Percentiles rank a stretch among this genome's conserved stretches.
Conservation (phyloP, 2,329 filamentous ascomycete species). For the Fusarium sp. region DNA sequence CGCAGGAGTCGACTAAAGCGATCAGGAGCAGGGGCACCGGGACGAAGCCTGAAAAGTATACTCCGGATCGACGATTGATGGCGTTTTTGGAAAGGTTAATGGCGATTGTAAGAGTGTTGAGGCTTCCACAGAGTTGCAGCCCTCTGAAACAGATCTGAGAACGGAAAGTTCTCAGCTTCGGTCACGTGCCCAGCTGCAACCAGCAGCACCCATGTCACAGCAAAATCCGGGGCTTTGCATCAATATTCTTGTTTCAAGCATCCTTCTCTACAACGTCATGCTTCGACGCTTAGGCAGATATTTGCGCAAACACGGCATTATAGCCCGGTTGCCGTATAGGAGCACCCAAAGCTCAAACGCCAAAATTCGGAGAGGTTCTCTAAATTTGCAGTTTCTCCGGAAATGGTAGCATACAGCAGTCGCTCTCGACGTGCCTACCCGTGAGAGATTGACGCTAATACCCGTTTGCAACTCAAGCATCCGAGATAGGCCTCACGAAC, state of each 20-base stretch:
- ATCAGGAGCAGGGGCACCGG: not conserved
- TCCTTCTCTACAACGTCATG: conserved; percentile 40
- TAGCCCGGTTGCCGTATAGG: not conserved
- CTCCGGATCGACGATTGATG: not conserved
- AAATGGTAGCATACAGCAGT: conserved; percentile 50
- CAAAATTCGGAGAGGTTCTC: conserved; percentile 27
- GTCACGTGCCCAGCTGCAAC: conserved; percentile 27
- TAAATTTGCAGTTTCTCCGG: conserved; percentile 12
- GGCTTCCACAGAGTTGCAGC: not conserved
- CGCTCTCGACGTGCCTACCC: conserved; percentile 73
- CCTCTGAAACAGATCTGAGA: not conserved
- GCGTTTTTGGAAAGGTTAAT: not conserved
- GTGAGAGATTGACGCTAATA: conserved; percentile 84
- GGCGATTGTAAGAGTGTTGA: not conserved
- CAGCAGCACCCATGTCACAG: conserved; percentile 3
- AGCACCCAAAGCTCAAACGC: not conserved
- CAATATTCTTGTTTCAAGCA: conserved; percentile 31
- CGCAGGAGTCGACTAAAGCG: conserved; percentile 20
- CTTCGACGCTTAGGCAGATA: conserved; percentile 42
- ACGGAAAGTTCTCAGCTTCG: not conserved
- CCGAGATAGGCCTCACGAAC: conserved; percentile 72
- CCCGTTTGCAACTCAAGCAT: conserved; percentile 84
- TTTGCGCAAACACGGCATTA: conserved; percentile 6
- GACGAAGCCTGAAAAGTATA: no score
- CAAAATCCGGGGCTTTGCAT: conserved; percentile 5